phyloP scores from a whole-genome alignment of 208 protist species.

The Borovskyia barvae region DNA sequence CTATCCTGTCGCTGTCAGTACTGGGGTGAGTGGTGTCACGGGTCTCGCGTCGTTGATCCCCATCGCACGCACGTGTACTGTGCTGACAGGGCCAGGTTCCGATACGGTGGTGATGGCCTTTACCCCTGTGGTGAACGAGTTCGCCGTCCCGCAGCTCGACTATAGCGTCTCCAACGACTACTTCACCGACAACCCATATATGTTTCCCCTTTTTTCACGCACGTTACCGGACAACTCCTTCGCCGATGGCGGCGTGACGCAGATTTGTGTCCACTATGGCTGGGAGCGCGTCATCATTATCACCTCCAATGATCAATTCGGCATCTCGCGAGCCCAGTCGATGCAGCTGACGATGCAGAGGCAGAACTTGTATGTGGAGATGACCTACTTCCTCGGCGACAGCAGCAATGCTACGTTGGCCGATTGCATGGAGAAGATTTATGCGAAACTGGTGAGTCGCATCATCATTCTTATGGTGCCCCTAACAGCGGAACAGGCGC shows the following conservation, averaged over 20 bases:
- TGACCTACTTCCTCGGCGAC: conserved; percentile 44
- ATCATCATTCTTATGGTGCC: conserved; percentile 58
- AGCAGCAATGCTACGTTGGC: conserved; percentile 19
- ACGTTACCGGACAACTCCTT: conserved; percentile 49
- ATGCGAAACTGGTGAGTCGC: conserved; percentile 64
- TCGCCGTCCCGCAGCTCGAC: conserved; percentile 67
- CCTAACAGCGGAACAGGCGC: conserved; percentile 40
- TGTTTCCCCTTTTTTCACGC: conserved; percentile 82
- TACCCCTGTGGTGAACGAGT: conserved; percentile 81
- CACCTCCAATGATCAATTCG: conserved; percentile 57
- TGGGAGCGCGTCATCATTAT: conserved; percentile 87
- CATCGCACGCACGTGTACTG: conserved; percentile 61
- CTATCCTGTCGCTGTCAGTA: conserved; percentile 60
- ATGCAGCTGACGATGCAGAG: conserved; percentile 49
- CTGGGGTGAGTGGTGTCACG: conserved; percentile 58
- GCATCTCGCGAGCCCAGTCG: conserved; percentile 33
- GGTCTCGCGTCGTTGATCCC: conserved; percentile 69
- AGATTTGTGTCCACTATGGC: conserved; percentile 64
- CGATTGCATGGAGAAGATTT: conserved; percentile 55
- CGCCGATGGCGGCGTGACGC: conserved; percentile 51
- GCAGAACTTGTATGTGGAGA: conserved; percentile 74
- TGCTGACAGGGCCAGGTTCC: conserved; percentile 66
- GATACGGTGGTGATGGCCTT: conserved; percentile 50
- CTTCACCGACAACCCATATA: conserved; percentile 51
- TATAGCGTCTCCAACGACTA: conserved; percentile 65